These are phyloP conservation scores for Beauveria pseudobassiana DNA, from an alignment of 2,329 filamentous ascomycete genomes.

Conservation along the genomic window DNA sequence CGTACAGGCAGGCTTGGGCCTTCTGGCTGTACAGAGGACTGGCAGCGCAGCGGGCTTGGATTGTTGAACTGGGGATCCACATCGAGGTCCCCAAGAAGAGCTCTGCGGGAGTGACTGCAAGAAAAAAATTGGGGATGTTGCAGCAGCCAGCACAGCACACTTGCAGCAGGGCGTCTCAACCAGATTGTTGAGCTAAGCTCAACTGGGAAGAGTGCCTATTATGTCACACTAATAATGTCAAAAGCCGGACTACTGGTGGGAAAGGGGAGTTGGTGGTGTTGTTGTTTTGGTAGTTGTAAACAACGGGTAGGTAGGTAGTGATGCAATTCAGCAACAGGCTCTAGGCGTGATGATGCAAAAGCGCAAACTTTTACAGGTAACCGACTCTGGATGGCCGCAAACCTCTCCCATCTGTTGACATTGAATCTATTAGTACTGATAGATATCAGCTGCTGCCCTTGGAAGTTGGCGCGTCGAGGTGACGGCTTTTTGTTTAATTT, in stretches of 20 bases:
- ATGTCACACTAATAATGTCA: not conserved
- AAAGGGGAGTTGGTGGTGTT: conserved; percentile 6
- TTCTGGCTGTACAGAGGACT: not conserved
- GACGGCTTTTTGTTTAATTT: not conserved
- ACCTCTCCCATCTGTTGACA: too few relatives aligned
- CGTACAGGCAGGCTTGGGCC: not conserved
- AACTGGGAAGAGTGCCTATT: conserved; percentile 13
- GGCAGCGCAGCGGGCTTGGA: not conserved
- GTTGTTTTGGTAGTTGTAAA: not conserved
- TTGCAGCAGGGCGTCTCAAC: conserved; percentile 32
- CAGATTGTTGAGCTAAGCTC: conserved; percentile 31
- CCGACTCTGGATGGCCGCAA: too few relatives aligned
- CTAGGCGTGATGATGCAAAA: too few relatives aligned
- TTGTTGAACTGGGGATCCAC: conserved; percentile 13
- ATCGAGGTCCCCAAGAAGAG: not conserved
- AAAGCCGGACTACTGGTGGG: not conserved
- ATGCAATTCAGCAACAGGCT: not conserved
- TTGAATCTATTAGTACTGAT: too few relatives aligned
- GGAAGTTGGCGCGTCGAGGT: too few relatives aligned
- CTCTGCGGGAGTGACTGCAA: not conserved
- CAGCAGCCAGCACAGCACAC: conserved; percentile 16
- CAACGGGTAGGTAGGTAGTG: not conserved
- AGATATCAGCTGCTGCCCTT: not conserved
- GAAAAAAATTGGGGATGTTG: conserved; percentile 10
- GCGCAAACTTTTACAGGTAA: too few relatives aligned